Percentiles rank a stretch among this genome's conserved stretches.
These are phyloP conservation scores for Hanseniaspora lachancei DNA, from an alignment of 805 yeast genomes.

Conservation along the genomic window DNA sequence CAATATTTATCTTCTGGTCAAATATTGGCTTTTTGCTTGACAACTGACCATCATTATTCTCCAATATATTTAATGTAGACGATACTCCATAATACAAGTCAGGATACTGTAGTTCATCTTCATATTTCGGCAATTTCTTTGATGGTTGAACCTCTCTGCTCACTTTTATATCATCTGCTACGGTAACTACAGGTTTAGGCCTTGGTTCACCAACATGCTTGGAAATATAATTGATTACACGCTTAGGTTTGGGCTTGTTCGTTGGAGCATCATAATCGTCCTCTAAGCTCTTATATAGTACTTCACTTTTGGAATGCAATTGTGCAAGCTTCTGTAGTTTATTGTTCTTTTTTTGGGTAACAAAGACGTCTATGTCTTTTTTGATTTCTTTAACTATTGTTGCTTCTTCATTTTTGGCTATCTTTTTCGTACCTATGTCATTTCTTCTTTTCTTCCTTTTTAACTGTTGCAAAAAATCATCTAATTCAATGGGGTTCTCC, in stretches of 20 bases:
- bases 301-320: neutral
- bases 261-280: neutral
- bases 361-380: neutral
- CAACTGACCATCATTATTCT: slow-evolving; percentile 13
- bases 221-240: neutral
- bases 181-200: neutral
- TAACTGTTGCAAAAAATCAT: neutral
- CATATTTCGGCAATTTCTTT: neutral
- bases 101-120: neutral
- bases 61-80: neutral
- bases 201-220: neutral
- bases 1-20: slow-evolving; percentile 11
- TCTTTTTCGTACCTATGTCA: neutral
- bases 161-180: neutral
- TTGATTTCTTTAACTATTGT: neutral
- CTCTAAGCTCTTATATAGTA: neutral
- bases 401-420: neutral
- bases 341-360: neutral
- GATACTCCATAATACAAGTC: slow-evolving; percentile 7
- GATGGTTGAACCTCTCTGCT: neutral
- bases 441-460: slow-evolving; percentile 1
- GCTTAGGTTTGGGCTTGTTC: neutral
- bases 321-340: neutral
- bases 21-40: slow-evolving; percentile 21
- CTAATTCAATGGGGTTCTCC: neutral